A percentile compares a stretch with the other conserved stretches of the same genome.
Evolutionary conservation across 2,329 filamentous ascomycete genomes (phyloP).

Genomic region (Fusarium irregulare): DNA sequence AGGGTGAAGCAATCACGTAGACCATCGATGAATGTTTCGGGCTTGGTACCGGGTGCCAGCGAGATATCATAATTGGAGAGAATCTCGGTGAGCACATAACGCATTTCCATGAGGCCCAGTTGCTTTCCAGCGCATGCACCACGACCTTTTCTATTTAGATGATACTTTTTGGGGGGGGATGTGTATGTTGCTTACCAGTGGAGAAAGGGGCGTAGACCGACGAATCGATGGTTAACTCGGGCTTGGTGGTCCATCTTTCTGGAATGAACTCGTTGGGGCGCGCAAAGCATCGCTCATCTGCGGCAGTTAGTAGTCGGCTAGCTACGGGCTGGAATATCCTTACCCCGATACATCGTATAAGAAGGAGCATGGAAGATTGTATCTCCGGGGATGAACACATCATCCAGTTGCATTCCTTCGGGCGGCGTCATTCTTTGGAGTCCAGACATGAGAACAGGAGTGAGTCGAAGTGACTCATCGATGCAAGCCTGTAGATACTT

Average conservation of each 20-base stretch:
- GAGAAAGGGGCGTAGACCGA: constrained; percentile 26
- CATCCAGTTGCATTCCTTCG: constrained; percentile 1
- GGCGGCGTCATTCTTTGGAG: constrained; percentile 18
- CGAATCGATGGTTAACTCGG: constrained; percentile 16
- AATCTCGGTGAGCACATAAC: constrained; percentile 19
- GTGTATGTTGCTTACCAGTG: not conserved
- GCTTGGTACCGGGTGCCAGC: not conserved
- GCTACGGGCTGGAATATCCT: not conserved
- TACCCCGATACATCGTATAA: constrained; percentile 27
- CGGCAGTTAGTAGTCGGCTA: accelerated
- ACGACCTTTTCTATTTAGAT: constrained; percentile 5
- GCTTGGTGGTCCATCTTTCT: constrained; percentile 29
- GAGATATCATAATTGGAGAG: constrained; percentile 16
- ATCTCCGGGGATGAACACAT: constrained; percentile 15
- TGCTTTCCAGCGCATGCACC: constrained; percentile 36
- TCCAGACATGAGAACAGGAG: constrained; percentile 22
- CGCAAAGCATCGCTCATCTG: constrained; percentile 27
- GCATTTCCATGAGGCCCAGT: constrained; percentile 36
- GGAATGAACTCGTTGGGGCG: constrained; percentile 29
- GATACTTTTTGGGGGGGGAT: accelerated
- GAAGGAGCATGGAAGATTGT: not conserved
- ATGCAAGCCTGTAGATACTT: constrained; percentile 37
- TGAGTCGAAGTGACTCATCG: constrained; percentile 31
- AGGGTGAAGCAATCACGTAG: constrained; percentile 29
- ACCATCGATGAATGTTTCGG: not conserved